phyloP scores from a whole-genome alignment of 371 early-diverging fungal genomes.

The Syncephalastrum monosporum region DNA sequence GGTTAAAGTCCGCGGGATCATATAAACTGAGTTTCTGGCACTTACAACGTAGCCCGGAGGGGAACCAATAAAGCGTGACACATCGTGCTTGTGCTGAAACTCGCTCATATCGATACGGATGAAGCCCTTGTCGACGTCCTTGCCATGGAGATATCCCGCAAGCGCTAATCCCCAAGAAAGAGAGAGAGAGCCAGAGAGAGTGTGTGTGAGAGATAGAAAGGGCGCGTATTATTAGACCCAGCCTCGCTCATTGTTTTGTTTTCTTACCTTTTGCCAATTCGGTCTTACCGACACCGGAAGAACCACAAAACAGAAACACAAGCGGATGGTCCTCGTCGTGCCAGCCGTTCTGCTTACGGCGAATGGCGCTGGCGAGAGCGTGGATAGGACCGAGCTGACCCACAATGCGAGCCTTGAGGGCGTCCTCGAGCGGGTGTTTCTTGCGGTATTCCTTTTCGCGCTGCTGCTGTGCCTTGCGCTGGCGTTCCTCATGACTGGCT shows the following conservation, averaged over 20 bases:
- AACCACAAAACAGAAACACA: conserved; percentile 73
- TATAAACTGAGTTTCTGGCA: neutral
- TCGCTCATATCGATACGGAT: conserved; percentile 74
- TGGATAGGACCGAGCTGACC: conserved; percentile 71
- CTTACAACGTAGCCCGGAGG: conserved; percentile 69
- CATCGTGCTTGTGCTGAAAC: conserved; percentile 61
- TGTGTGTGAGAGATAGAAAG: too few species aligned
- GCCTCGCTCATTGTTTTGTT: conserved; percentile 23
- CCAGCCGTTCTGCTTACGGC: conserved; percentile 68
- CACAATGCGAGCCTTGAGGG: conserved; percentile 48
- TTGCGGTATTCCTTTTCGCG: conserved; percentile 53
- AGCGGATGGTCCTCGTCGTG: conserved; percentile 66
- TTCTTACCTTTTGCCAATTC: conserved; percentile 65
- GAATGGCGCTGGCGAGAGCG: conserved; percentile 60
- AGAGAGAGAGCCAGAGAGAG: too few species aligned
- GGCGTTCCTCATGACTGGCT: conserved; percentile 41
- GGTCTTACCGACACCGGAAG: conserved; percentile 76
- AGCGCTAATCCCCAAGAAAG: conserved; percentile 19
- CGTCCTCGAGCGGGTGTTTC: conserved; percentile 56
- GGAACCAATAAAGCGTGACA: conserved; percentile 68
- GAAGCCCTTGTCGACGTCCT: conserved; percentile 52
- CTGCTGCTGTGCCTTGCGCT: conserved; percentile 36
- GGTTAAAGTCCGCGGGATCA: too few species aligned
- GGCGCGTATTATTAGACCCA: conserved; percentile 3
- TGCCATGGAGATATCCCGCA: conserved; percentile 52